Conservation (phyloP, 139 green algal species). For the Coccomyxa sp. region DNA sequence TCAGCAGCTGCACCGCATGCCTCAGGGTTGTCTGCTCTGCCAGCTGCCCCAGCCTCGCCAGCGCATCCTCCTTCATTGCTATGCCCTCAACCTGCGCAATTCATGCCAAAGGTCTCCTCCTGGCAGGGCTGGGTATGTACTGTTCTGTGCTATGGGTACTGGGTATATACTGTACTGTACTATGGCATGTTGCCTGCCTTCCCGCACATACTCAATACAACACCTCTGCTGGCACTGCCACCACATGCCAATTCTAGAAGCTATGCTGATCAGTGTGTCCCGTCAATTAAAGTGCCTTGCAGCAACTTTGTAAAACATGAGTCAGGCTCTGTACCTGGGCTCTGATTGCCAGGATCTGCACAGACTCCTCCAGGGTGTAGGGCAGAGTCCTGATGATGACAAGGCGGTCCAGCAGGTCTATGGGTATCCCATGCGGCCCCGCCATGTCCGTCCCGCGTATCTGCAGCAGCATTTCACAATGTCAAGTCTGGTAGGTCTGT, state of each 20-base stretch:
- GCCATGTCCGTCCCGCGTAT: constrained; percentile 86
- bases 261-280: background rate
- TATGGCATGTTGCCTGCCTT: background rate
- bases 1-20: constrained; percentile 85
- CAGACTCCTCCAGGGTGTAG: constrained; percentile 86
- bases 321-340: constrained; percentile 49
- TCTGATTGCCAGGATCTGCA: constrained; percentile 89
- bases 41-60: constrained; percentile 86
- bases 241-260: background rate
- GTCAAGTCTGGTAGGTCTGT: background rate
- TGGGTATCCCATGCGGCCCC: constrained; percentile 89
- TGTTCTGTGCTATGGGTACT: background rate
- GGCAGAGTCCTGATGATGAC: constrained; percentile 98
- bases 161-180: background rate
- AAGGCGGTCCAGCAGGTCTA: constrained; percentile 96
- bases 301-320: background rate
- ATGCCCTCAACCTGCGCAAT: constrained; percentile 83
- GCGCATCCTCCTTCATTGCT: constrained; percentile 77
- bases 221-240: background rate
- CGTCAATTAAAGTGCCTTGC: background rate
- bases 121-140: background rate
- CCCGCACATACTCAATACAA: background rate
- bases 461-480: constrained; percentile 20
- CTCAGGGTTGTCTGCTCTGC: constrained; percentile 81
- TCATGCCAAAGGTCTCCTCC: background rate